Evolutionary conservation across 139 green algal species (phyloP).

Genomic region (Coccomyxa sp.): DNA sequence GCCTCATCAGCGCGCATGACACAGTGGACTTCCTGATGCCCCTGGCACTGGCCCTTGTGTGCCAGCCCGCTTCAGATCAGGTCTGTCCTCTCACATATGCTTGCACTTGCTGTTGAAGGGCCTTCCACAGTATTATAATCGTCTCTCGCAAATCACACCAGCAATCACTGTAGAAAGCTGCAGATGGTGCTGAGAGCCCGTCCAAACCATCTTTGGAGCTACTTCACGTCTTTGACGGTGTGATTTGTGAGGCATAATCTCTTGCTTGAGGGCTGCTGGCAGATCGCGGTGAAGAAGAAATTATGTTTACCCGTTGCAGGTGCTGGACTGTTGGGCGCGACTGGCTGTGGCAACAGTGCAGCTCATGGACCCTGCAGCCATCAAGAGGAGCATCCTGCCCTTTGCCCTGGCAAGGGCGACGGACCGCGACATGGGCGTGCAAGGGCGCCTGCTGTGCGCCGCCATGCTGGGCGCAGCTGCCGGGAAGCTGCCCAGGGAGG

Average conservation of each 20-base stretch:
- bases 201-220: background rate
- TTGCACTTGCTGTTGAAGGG: background rate
- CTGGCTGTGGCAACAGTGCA: background rate
- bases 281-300: background rate
- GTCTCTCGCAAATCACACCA: background rate
- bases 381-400: background rate
- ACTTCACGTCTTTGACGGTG: background rate
- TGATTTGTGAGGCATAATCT: background rate
- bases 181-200: background rate
- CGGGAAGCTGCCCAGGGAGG: background rate
- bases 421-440: background rate
- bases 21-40: background rate
- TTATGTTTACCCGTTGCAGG: background rate
- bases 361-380: background rate
- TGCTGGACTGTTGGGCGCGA: background rate
- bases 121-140: background rate
- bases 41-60: background rate
- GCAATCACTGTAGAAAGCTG: background rate
- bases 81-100: background rate
- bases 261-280: no score
- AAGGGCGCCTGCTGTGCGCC: background rate
- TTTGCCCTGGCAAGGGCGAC: background rate
- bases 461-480: background rate
- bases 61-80: background rate
- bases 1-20: background rate